phyloP scores from a whole-genome alignment of 306 rosid species.

The Alnus glutinosa region DNA sequence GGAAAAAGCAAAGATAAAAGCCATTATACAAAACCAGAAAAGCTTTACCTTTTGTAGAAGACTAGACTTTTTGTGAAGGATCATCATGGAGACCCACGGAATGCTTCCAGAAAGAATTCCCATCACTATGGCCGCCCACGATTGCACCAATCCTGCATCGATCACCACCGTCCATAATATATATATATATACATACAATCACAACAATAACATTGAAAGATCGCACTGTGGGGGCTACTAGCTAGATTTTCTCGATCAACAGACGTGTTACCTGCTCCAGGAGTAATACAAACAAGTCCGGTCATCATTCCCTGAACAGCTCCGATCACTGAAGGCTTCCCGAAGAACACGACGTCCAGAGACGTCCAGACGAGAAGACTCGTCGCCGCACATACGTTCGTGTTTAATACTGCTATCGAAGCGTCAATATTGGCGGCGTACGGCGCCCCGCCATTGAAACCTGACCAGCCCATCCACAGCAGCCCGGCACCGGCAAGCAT shows the following conservation, averaged over 20 bases:
- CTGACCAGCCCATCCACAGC: slow-evolving; percentile 97
- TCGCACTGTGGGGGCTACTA: background rate
- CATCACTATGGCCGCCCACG: slow-evolving; percentile 97
- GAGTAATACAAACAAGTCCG: slow-evolving; percentile 89
- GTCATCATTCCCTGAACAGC: slow-evolving; percentile 99
- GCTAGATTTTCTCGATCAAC: background rate
- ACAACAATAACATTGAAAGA: background rate
- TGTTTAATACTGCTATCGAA: slow-evolving; percentile 76
- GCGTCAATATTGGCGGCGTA: slow-evolving; percentile 70
- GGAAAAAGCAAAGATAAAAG: background rate
- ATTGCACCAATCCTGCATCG: slow-evolving; percentile 80
- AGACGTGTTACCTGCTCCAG: slow-evolving; percentile 69
- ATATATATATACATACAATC: slow-evolving; percentile 13
- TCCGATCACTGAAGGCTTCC: slow-evolving; percentile 91
- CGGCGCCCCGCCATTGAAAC: slow-evolving; percentile 94
- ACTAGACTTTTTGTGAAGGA: slow-evolving; percentile 72
- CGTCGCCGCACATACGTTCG: slow-evolving; percentile 78
- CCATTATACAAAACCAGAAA: background rate
- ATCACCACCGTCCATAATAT: background rate
- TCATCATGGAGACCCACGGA: slow-evolving; percentile 96
- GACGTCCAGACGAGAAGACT: slow-evolving; percentile 86
- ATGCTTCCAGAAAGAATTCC: slow-evolving; percentile 73
- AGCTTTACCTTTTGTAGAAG: slow-evolving; percentile 63
- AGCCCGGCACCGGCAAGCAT: slow-evolving; percentile 87
- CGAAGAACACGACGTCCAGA: slow-evolving; percentile 75